These are phyloP conservation scores for Fusarium begoniae DNA, from an alignment of 2,329 filamentous ascomycete genomes.

Conservation along the genomic window DNA sequence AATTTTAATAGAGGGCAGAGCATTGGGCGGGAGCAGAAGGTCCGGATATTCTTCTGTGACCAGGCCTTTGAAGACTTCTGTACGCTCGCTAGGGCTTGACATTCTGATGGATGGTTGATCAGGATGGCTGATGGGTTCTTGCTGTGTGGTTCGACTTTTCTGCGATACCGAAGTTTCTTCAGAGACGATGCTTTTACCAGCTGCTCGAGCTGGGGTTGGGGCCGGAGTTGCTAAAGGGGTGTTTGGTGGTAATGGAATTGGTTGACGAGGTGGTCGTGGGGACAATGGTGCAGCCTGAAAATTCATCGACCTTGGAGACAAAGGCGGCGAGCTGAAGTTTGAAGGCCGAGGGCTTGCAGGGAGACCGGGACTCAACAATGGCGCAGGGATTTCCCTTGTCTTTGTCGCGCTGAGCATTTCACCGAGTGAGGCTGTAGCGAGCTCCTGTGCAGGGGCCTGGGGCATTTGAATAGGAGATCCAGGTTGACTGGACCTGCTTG, in stretches of 20 bases:
- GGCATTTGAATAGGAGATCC: conserved; percentile 42
- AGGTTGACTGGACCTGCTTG: conserved; percentile 54
- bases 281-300: conserved; percentile 68
- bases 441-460: conserved; percentile 50
- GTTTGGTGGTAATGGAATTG: conserved; percentile 76
- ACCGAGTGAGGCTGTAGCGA: conserved; percentile 61
- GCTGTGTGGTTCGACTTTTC: conserved; percentile 5
- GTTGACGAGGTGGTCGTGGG: conserved; percentile 76
- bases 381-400: conserved; percentile 49
- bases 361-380: conserved; percentile 67
- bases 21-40: conserved; percentile 86
- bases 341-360: conserved; percentile 68
- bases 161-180: conserved; percentile 26
- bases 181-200: conserved; percentile 35
- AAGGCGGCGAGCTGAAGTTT: conserved; percentile 70
- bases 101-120: conserved; percentile 39
- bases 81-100: conserved; percentile 55
- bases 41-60: conserved; percentile 88
- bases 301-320: conserved; percentile 67
- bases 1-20: conserved; percentile 84
- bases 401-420: conserved; percentile 57
- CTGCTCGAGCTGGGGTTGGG: conserved; percentile 47
- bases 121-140: conserved; percentile 16
- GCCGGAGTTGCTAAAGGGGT: conserved; percentile 69
- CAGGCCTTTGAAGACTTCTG: conserved; percentile 76